phyloP scores from a whole-genome alignment of 2,329 filamentous ascomycete genomes.

The Arthrinium puccinioides region DNA sequence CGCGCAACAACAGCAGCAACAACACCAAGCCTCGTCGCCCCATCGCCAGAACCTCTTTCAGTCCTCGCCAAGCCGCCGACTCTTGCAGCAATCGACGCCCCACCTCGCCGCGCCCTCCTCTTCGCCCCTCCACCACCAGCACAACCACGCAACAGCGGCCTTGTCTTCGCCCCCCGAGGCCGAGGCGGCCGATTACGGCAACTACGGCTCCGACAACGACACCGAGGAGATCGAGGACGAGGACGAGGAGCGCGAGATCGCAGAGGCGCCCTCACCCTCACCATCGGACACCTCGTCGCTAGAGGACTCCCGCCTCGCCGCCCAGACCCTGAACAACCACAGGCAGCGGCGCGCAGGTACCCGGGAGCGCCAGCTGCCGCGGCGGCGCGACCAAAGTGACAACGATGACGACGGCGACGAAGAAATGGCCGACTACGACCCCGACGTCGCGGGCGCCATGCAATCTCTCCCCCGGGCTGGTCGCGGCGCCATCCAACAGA shows the following conservation, averaged over 20 bases:
- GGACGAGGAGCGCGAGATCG: not conserved
- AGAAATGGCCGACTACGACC: conserved; percentile 19
- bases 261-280: conserved; percentile 6
- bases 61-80: not conserved
- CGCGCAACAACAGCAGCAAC: not conserved
- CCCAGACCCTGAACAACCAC: conserved; percentile 3
- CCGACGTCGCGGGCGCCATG: conserved; percentile 13
- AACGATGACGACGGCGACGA: conserved; percentile 11
- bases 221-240: not conserved
- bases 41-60: not conserved
- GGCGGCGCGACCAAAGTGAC: conserved; percentile 6
- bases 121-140: not conserved
- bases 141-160: not conserved
- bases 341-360: conserved; percentile 9
- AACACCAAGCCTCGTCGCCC: not conserved
- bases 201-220: not conserved
- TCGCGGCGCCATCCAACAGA: conserved; percentile 11
- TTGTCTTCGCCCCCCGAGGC: conserved; percentile 6
- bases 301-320: conserved; percentile 2
- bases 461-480: conserved; percentile 6
- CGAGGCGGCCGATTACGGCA: not conserved
- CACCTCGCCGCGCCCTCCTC: not conserved
- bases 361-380: conserved; percentile 6
- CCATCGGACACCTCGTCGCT: conserved; percentile 10
- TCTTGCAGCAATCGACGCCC: conserved; percentile 1